Evolutionary conservation across 2,329 filamentous ascomycete genomes (phyloP).

Genomic region (Nannizzia gypsea): DNA sequence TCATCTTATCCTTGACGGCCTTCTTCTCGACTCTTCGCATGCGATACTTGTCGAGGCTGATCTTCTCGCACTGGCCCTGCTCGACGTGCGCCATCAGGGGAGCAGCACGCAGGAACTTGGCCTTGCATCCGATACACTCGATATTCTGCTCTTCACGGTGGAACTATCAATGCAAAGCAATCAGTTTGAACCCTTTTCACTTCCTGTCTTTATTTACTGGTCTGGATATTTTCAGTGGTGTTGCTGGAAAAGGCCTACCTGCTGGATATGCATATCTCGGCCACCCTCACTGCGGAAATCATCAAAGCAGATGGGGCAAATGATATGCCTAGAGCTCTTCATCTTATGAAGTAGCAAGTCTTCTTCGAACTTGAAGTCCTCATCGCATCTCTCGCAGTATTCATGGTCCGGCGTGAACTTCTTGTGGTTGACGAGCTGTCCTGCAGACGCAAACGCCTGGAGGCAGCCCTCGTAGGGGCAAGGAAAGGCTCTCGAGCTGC

Average conservation of each 20-base stretch:
- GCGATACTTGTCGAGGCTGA: constrained; percentile 34
- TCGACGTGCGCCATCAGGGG: constrained; percentile 46
- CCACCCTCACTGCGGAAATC: constrained; percentile 45
- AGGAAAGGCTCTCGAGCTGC: constrained; percentile 17
- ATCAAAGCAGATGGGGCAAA: constrained; percentile 45
- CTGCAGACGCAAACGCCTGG: constrained; percentile 33
- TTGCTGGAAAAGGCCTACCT: constrained; percentile 25
- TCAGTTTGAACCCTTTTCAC: not conserved
- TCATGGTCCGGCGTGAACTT: constrained; percentile 27
- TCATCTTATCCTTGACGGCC: constrained; percentile 30
- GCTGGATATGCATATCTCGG: constrained; percentile 40
- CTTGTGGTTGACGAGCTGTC: constrained; percentile 44
- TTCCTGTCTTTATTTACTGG: not conserved
- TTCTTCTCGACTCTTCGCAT: constrained; percentile 41
- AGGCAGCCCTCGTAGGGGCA: constrained; percentile 40
- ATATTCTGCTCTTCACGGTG: constrained; percentile 42
- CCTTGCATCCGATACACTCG: constrained; percentile 37
- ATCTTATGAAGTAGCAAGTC: constrained; percentile 40
- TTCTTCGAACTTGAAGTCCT: constrained; percentile 38
- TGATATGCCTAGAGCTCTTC: constrained; percentile 35
- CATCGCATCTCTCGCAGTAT: constrained; percentile 33
- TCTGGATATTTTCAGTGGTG: no score
- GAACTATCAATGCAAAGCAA: constrained; percentile 26
- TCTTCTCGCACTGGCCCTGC: constrained; percentile 37
- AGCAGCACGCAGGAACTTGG: constrained; percentile 38